Evolutionary conservation across 2,329 filamentous ascomycete genomes (phyloP), one percentile per base, ranked within the genome.

Genomic region (Rhynchosporium agropyri): DNA sequence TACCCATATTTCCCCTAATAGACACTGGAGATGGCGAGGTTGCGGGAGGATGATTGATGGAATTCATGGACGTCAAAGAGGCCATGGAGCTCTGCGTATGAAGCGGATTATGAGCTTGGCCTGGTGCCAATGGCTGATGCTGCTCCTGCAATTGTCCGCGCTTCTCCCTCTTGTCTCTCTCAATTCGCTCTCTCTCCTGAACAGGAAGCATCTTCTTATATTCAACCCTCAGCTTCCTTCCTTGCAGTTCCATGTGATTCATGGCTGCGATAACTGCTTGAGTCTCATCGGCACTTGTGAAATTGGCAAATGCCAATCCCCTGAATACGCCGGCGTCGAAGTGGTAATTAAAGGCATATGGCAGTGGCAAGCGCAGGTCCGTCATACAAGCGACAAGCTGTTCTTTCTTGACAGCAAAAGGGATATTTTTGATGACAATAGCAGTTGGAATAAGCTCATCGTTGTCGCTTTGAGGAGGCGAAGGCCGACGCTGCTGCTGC

Each of bases 201-300:
- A 96, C 86, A 0, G 95, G 95, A 4, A 99, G 84, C 95, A 99
- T 98, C 80, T 98, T 98, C 83, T 99, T 99, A 80, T 98, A 99
- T 77, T 99, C 95, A 31, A 99, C 95, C 55, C 95, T 85, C 69
- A 99, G 80, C 79, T 98, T 98, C 65, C 95, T 86, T 51, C 95
- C 95, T 74, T 97, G 92, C 8, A 99, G 85, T 73, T 98, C 95
- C 76, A 97, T 90, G 71, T 96, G 92, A 74, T 99, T 99, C 83
- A 99, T 89, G 58, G 89, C 84, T 63, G 97, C 90, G 66, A 99
- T 99, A 56, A 98, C 95, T 56, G 89, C 84, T 12, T 91, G 89
- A 0, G 95, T 99, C 77, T 99, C 95, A 68, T 97, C 91, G 0
- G 95, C 87, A 15, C 92, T 97, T 42, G 95, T 96, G 76, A 98